phyloP scores from a whole-genome alignment of 1,139 yeast genomes.

The Geotrichum candidum region DNA sequence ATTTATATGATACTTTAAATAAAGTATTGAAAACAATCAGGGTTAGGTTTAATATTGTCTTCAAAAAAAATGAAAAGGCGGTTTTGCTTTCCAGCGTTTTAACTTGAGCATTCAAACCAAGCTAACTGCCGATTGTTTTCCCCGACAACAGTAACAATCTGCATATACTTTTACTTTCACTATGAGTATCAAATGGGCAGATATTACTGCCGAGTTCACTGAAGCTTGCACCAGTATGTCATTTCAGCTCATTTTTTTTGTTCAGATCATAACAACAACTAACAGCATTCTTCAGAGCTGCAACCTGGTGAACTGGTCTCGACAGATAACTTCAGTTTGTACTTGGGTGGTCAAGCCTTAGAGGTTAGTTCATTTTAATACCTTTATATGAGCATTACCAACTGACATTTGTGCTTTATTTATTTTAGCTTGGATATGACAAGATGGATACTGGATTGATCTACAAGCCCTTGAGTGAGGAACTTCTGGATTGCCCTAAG shows the following conservation, averaged over 20 bases:
- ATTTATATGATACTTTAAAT: background rate
- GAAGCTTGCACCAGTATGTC: conserved; percentile 16
- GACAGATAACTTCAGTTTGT: conserved; percentile 29
- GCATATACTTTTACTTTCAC: background rate
- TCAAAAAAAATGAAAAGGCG: background rate
- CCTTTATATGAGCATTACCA: background rate
- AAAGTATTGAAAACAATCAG: background rate
- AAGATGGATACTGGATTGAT: conserved; percentile 39
- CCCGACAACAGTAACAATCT: background rate
- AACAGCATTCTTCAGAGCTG: conserved; percentile 20
- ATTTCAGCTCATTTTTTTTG: background rate
- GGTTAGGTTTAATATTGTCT: background rate
- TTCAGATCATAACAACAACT: background rate
- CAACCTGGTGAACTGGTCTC: conserved; percentile 30
- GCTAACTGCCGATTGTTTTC: background rate
- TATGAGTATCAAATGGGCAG: conserved; percentile 17
- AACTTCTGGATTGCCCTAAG: conserved; percentile 25
- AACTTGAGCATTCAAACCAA: background rate
- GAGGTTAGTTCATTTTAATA: conserved; percentile 24
- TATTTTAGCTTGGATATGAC: conserved; percentile 30
- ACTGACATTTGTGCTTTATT: background rate
- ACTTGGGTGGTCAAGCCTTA: conserved; percentile 36
- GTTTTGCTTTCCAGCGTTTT: background rate
- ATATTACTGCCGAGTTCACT: conserved; percentile 28
- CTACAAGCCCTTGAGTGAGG: conserved; percentile 27